These are phyloP conservation scores for Cucurbita moschata DNA, from an alignment of 306 rosid genomes.

Conservation along the genomic window DNA sequence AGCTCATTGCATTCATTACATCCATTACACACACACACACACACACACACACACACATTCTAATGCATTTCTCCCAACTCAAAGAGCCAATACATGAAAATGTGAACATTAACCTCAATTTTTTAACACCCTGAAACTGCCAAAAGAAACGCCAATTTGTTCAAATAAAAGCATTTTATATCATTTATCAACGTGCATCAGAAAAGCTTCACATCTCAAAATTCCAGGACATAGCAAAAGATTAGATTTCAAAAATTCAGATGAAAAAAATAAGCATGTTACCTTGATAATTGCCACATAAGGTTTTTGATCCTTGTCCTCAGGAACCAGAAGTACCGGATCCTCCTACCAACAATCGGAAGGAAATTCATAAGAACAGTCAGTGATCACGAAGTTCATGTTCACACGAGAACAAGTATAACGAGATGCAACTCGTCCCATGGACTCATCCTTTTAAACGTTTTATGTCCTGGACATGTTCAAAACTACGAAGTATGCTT, in stretches of 20 bases:
- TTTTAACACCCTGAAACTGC: conserved; percentile 1
- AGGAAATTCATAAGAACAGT: neutral
- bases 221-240: neutral
- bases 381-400: neutral
- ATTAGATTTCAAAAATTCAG: no score
- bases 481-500: neutral
- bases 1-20: neutral
- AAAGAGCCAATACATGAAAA: neutral
- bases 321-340: conserved; percentile 76
- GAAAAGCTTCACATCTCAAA: neutral
- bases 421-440: neutral
- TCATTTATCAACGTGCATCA: neutral
- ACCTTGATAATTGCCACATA: conserved; percentile 94
- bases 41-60: neutral
- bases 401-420: neutral
- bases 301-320: conserved; percentile 56
- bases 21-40: neutral
- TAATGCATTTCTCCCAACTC: neutral
- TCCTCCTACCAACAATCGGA: conserved; percentile 50
- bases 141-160: neutral
- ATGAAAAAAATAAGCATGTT: neutral
- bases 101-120: neutral
- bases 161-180: neutral
- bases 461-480: neutral
- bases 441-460: neutral